Evolutionary conservation across 768 basidiomycete genomes (phyloP).

Genomic region (Cyclocybe aegerita): DNA sequence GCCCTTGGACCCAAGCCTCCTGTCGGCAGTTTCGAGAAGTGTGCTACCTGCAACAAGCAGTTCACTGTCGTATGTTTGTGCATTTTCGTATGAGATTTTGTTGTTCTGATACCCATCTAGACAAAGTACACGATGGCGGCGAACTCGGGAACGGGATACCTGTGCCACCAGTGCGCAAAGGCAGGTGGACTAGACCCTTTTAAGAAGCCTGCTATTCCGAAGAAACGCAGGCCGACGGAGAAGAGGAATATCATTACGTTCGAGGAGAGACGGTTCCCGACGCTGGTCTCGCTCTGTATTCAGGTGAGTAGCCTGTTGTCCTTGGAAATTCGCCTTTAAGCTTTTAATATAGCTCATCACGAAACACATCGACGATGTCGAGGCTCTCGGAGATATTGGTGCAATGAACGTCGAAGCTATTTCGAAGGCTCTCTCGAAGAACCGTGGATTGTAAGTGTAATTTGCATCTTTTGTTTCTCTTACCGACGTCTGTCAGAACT

Average conservation of each 20-base stretch:
- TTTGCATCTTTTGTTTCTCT: slow-evolving; percentile 4
- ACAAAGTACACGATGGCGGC: slow-evolving; percentile 85
- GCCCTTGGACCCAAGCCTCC: slow-evolving; percentile 57
- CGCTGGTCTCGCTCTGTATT: slow-evolving; percentile 79
- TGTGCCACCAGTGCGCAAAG: slow-evolving; percentile 86
- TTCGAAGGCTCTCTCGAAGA: slow-evolving; percentile 78
- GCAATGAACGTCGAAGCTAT: slow-evolving; percentile 82
- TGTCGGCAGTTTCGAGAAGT: slow-evolving; percentile 77
- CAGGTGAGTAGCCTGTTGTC: slow-evolving; percentile 43
- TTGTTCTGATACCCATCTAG: slow-evolving; percentile 35
- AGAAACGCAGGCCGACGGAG: slow-evolving; percentile 66
- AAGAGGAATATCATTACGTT: slow-evolving; percentile 67
- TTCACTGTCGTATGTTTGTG: slow-evolving; percentile 78
- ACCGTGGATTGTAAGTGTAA: slow-evolving; percentile 72
- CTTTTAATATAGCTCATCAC: slow-evolving; percentile 62
- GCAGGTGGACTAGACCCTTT: slow-evolving; percentile 79
- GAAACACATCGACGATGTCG: slow-evolving; percentile 85
- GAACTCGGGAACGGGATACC: slow-evolving; percentile 66
- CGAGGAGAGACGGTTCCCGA: slow-evolving; percentile 68
- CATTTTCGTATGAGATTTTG: not conserved
- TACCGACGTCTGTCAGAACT: slow-evolving; percentile 45
- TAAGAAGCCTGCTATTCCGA: slow-evolving; percentile 67
- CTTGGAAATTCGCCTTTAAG: not conserved
- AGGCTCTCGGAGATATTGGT: slow-evolving; percentile 87
- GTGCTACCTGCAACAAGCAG: slow-evolving; percentile 78